Base-by-base conservation (phyloP, 31 red algal species). In the Bonnemaisonia californica region DNA sequence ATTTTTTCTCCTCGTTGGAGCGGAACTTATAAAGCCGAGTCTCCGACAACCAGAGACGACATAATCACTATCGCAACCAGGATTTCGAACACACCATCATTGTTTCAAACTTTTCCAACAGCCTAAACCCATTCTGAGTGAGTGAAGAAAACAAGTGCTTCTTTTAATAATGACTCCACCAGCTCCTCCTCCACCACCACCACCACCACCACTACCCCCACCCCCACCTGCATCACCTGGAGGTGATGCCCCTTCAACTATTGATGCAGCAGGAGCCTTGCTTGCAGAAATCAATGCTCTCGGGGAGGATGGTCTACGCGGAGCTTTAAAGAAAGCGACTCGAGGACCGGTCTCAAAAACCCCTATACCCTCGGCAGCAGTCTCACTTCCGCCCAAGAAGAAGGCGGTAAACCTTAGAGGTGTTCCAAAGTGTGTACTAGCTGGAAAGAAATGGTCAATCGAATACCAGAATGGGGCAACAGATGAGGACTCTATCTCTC, bases 271-370 rank as follows among this genome's bases (percentile, higher is more conserved):
- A 21, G 57, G 54, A 72, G 85, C 77, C 16, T 62, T 94, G 31
- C 89, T 94, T 76, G 91, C 91, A 32, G 57, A 86, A 84, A 94
- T 94, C 74, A 94, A 94, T 71, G 48, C 80, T 0, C 78, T 89
- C 16, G 91, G 91, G 30, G 80, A 78, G 59, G 66, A 73, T 34
- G 85, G 85, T 24, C 79, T 82, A 31, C 85, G 91, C 13, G 71
- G 85, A 21, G 79, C 71, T 12, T 63, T 94, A 42, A 94, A 94
- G 80, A 94, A 94, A 80, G 91, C 84, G 7, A 76, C 75, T 26
- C 77, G 80, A 18, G 91, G 91, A 41, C 91, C 91, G 2, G 91
- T 94, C n/a, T n/a, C n/a, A n/a, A n/a, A n/a, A n/a, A n/a, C n/a
- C n/a, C n/a, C n/a, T n/a, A n/a, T n/a, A 11, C 58, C 69, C 26